Conservation (phyloP, 1,284 basidiomycete genomes). For the Amylostereum areolatum region DNA sequence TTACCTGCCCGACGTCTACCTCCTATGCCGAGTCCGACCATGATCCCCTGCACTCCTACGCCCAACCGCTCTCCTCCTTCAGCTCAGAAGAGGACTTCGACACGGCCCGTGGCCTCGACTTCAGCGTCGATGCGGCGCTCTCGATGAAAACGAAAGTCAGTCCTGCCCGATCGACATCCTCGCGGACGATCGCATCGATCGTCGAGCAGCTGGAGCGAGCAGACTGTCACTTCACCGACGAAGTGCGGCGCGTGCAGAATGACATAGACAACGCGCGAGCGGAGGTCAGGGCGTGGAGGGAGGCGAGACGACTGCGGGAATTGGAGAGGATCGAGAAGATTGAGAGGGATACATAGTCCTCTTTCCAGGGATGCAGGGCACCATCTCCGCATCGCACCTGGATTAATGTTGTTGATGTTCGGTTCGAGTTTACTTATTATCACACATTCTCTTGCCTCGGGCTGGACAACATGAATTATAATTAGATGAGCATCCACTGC, state of each 20-base stretch:
- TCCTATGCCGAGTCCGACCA: too few species aligned
- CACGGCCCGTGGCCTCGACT: constrained; percentile 5
- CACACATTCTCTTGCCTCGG: not conserved
- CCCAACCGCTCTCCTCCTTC: constrained; percentile 2
- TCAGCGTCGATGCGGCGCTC: not conserved
- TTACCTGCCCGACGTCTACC: too few species aligned
- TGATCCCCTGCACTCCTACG: not conserved
- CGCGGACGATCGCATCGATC: constrained; percentile 11
- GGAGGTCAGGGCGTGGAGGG: constrained; percentile 23
- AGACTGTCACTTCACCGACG: constrained; percentile 31
- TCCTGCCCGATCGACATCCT: too few species aligned
- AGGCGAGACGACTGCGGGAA: constrained; percentile 19
- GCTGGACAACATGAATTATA: too few species aligned
- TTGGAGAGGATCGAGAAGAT: constrained; percentile 22
- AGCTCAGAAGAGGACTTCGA: constrained; percentile 12
- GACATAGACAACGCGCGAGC: constrained; percentile 30
- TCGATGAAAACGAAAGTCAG: too few species aligned
- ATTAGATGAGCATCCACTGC: too few species aligned
- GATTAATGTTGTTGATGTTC: too few species aligned
- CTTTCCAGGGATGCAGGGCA: too few species aligned
- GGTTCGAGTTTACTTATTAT: not conserved
- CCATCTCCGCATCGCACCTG: too few species aligned
- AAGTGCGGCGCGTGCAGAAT: constrained; percentile 32
- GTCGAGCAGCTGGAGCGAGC: constrained; percentile 30
- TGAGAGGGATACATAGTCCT: constrained; percentile 21